Percentiles rank a stretch among this genome's conserved stretches.
Evolutionary conservation across 2,329 filamentous ascomycete species (phyloP).

Genomic region (Fusarium heterosporum): DNA sequence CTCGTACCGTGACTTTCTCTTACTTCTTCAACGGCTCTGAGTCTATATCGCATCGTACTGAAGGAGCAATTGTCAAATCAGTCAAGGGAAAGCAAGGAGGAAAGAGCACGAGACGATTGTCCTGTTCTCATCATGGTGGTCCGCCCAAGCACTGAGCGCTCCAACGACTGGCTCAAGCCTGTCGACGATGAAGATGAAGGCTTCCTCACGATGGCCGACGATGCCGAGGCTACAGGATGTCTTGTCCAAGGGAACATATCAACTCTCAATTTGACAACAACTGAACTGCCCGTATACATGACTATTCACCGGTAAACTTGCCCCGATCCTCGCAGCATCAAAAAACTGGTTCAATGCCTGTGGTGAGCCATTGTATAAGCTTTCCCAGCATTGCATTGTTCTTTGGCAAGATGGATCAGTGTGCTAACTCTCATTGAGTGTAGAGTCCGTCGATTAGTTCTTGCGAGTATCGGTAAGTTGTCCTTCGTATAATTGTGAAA

Average conservation of each 20-base stretch:
- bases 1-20: conserved; percentile 9
- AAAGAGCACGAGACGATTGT: background rate
- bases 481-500: background rate
- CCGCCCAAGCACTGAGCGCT: conserved; percentile 38
- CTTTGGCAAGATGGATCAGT: conserved; percentile 4
- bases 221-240: conserved; percentile 45
- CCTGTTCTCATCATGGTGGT: conserved; percentile 31
- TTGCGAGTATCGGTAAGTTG: conserved; percentile 45
- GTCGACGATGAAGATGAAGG: conserved; percentile 45
- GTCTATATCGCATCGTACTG: conserved; percentile 7
- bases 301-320: conserved; percentile 46
- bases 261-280: conserved; percentile 40
- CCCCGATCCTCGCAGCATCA: conserved; percentile 10
- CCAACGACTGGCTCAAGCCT: conserved; percentile 43
- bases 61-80: background rate
- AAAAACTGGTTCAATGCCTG: background rate
- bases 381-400: background rate
- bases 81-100: background rate
- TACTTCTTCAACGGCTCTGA: conserved; percentile 7
- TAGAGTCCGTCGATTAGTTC: conserved; percentile 47
- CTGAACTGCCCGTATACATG: conserved; percentile 46
- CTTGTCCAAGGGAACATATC: conserved; percentile 43
- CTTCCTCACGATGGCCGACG: conserved; percentile 42
- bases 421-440: conserved; percentile 45
- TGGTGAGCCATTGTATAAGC: conserved; percentile 8